Base-by-base conservation (phyloP, 73 alveolate species). In the Stentor coeruleus region DNA sequence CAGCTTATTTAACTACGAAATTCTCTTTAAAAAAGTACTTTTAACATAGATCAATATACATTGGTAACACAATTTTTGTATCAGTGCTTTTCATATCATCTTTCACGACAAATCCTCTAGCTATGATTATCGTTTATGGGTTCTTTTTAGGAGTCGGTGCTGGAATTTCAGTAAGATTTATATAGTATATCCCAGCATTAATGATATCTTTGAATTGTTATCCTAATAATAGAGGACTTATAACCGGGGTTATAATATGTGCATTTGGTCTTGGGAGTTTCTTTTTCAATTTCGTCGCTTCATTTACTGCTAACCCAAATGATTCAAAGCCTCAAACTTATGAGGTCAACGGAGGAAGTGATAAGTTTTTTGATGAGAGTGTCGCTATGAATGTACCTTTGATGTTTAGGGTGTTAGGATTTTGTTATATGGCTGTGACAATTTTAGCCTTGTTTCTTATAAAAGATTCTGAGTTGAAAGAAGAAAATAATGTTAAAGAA, bases 301-400 rank as follows among this genome's bases (percentile, higher is more conserved):
- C 92, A 26, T 58, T 74, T 1, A 60, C 88, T 2, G 90, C 87
- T 4, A 91, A 91, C 82, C 94, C 93, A 30, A 49, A 88, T 37
- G 80, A 87, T 59, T 77, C 30, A 59, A 38, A 66, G 38, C 82
- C 95, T 3, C 60, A 3, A 26, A 73, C 79, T 3, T 6, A 66
- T 35, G 89, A 85, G 0, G 36, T 41, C 3, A 76, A 57, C 37
- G 66, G 66, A 49, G 66, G 66, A 20, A 49, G 28, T 49, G 82
- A 86, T 14, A 31, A 37, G 28, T 81, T 37, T 26, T 85, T 77
- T 33, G 81, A 72, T 2, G 42, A 41, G n/a, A 83, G 35, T 0
- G 74, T 91, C 35, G 90, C 93, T 3, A 60, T 39, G 3, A 73
- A 79, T 28, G 96, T 87, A 11, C 96, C 96, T 28, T 80, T 33